Evolutionary conservation across 306 rosid genomes (phyloP).

Genomic region (Pyrus communis): DNA sequence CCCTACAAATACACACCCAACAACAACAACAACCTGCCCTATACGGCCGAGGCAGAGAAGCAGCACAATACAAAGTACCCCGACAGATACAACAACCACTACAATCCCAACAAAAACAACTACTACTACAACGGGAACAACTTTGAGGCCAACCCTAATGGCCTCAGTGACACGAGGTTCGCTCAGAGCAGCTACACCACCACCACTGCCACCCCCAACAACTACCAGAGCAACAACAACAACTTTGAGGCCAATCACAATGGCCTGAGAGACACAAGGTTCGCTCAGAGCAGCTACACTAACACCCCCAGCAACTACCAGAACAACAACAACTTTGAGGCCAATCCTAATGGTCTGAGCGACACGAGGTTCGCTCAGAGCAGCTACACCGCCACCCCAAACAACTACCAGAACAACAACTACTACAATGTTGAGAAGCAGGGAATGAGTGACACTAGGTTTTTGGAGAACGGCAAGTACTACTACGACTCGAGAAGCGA

Average conservation of each 20-base stretch:
- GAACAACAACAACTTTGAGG: background rate
- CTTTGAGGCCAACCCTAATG: background rate
- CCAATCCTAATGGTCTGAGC: slow-evolving; percentile 5
- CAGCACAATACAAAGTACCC: slow-evolving; percentile 14
- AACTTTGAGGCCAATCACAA: background rate
- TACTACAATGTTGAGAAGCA: slow-evolving; percentile 38
- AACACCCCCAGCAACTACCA: background rate
- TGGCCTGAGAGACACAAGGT: slow-evolving; percentile 18
- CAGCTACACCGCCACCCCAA: slow-evolving; percentile 28
- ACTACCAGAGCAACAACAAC: background rate
- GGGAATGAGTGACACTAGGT: slow-evolving; percentile 95
- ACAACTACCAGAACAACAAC: slow-evolving; percentile 23
- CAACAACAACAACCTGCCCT: slow-evolving; percentile 15
- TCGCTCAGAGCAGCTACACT: slow-evolving; percentile 29
- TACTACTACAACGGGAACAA: slow-evolving; percentile 16
- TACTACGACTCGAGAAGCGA: slow-evolving; percentile 27
- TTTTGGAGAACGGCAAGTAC: slow-evolving; percentile 62
- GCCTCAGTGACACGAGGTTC: slow-evolving; percentile 17
- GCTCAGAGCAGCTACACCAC: slow-evolving; percentile 29
- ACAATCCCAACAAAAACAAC: slow-evolving; percentile 17
- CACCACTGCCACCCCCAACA: background rate
- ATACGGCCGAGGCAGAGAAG: slow-evolving; percentile 28
- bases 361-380: slow-evolving; percentile 25
- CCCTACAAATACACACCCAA: background rate
- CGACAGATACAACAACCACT: slow-evolving; percentile 22